These are phyloP conservation scores for Fusarium sp. DNA, from an alignment of 2,329 filamentous ascomycete species.

Conservation along the genomic window DNA sequence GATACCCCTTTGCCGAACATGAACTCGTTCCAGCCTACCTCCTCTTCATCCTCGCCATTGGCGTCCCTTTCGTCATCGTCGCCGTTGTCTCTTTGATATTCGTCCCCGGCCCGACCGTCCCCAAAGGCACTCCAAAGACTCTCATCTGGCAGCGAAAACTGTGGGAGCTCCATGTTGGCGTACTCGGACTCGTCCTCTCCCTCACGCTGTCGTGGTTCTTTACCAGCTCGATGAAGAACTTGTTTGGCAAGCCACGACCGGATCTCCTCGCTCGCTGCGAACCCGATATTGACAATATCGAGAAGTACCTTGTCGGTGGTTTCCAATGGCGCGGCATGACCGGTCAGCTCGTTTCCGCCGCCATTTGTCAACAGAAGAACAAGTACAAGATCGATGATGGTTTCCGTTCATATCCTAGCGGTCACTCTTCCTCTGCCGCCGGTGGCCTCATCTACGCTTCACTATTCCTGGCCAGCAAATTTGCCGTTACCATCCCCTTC, in stretches of 20 bases:
- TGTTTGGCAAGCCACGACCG: slow-evolving; percentile 77
- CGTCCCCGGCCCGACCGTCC: slow-evolving; percentile 78
- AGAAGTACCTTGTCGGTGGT: slow-evolving; percentile 72
- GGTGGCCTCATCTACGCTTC: slow-evolving; percentile 87
- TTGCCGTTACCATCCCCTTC: slow-evolving; percentile 79
- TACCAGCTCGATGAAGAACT: slow-evolving; percentile 86
- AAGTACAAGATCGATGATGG: slow-evolving; percentile 76
- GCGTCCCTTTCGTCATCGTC: slow-evolving; percentile 76
- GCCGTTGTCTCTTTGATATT: slow-evolving; percentile 75
- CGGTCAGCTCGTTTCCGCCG: slow-evolving; percentile 78
- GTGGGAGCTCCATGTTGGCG: slow-evolving; percentile 90
- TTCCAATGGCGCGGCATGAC: slow-evolving; percentile 64
- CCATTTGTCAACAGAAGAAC: slow-evolving; percentile 79
- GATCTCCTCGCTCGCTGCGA: slow-evolving; percentile 85
- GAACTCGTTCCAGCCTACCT: slow-evolving; percentile 79
- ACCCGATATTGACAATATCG: slow-evolving; percentile 76
- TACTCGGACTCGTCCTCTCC: slow-evolving; percentile 82
- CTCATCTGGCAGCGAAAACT: slow-evolving; percentile 84
- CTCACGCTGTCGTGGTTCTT: slow-evolving; percentile 81
- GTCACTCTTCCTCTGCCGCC: slow-evolving; percentile 74
- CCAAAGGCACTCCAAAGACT: slow-evolving; percentile 69
- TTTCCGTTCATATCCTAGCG: slow-evolving; percentile 79
- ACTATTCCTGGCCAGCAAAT: slow-evolving; percentile 87
- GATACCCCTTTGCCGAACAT: slow-evolving; percentile 75
- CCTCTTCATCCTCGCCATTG: slow-evolving; percentile 72